These are phyloP conservation scores for Mycena galopus DNA, from an alignment of 768 basidiomycete genomes.

Conservation along the genomic window DNA sequence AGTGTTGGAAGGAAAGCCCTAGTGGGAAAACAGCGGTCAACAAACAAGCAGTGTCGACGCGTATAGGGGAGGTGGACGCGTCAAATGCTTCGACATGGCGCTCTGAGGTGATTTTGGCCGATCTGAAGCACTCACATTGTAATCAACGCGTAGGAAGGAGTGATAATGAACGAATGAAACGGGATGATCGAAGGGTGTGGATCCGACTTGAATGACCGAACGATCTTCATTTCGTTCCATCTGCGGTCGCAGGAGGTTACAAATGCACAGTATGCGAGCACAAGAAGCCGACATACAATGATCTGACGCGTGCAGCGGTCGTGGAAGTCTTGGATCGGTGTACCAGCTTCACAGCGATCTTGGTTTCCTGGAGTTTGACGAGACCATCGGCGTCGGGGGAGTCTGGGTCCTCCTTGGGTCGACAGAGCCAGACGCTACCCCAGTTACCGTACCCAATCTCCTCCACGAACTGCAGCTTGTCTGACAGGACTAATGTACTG, in stretches of 20 bases:
- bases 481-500: slow-evolving; percentile 61
- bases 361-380: slow-evolving; percentile 58
- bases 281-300: slow-evolving; percentile 72
- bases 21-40: slow-evolving; percentile 14
- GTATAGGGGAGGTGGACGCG: slow-evolving; percentile 16
- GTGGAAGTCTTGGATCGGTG: slow-evolving; percentile 88
- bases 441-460: slow-evolving; percentile 72
- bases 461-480: slow-evolving; percentile 80
- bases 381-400: slow-evolving; percentile 50
- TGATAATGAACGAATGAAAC: slow-evolving; percentile 95
- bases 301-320: slow-evolving; percentile 90
- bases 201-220: slow-evolving; percentile 85
- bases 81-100: slow-evolving; percentile 27
- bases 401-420: slow-evolving; percentile 63
- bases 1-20: slow-evolving; percentile 92
- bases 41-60: slow-evolving; percentile 17
- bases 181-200: slow-evolving; percentile 93
- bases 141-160: slow-evolving; percentile 89
- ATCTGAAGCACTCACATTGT: slow-evolving; percentile 77
- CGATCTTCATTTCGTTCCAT: slow-evolving; percentile 99
- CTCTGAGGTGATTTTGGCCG: slow-evolving; percentile 3
- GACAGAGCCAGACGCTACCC: slow-evolving; percentile 91
- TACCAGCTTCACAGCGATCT: slow-evolving; percentile 94
- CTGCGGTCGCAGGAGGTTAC: slow-evolving; percentile 51
- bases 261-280: slow-evolving; percentile 8